These are phyloP conservation scores for Monilinia vaccinii-corymbosi DNA, from an alignment of 2,329 filamentous ascomycete genomes.

Conservation along the genomic window DNA sequence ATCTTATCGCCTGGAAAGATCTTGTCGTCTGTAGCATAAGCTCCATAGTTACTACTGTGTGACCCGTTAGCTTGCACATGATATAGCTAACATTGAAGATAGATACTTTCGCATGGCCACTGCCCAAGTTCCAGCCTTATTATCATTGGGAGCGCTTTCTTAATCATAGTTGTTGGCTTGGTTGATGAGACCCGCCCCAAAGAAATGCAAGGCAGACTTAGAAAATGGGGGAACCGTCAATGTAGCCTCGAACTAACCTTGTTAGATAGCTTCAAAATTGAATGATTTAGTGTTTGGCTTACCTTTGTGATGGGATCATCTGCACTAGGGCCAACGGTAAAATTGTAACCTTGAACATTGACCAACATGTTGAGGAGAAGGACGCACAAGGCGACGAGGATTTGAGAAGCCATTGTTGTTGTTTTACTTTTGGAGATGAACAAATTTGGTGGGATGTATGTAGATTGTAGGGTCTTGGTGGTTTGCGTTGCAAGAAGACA, in stretches of 20 bases:
- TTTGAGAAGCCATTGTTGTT: not conserved
- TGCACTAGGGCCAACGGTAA: not conserved
- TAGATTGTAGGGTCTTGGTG: not conserved
- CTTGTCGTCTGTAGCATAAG: not conserved
- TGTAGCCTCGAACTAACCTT: constrained; percentile 15
- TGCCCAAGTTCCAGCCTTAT: constrained; percentile 15
- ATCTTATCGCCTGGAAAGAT: constrained; percentile 1
- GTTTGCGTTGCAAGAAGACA: not conserved
- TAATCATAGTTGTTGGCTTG: constrained; percentile 13
- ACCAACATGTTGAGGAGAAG: not conserved
- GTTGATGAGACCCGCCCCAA: constrained; percentile 19
- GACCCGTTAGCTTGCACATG: not conserved
- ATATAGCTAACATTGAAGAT: not conserved
- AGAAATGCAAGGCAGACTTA: constrained; percentile 9
- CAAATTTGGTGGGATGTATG: not conserved
- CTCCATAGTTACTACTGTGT: not conserved
- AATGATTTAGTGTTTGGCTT: not conserved
- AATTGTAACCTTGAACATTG: not conserved
- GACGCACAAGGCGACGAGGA: not conserved
- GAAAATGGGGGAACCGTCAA: constrained; percentile 17
- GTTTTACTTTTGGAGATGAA: not conserved
- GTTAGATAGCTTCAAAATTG: not conserved
- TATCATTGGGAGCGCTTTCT: constrained; percentile 18
- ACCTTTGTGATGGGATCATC: not conserved
- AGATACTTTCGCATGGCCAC: not conserved